Base-by-base conservation (phyloP, 331 rosid species). In the Quercus tomentella region DNA sequence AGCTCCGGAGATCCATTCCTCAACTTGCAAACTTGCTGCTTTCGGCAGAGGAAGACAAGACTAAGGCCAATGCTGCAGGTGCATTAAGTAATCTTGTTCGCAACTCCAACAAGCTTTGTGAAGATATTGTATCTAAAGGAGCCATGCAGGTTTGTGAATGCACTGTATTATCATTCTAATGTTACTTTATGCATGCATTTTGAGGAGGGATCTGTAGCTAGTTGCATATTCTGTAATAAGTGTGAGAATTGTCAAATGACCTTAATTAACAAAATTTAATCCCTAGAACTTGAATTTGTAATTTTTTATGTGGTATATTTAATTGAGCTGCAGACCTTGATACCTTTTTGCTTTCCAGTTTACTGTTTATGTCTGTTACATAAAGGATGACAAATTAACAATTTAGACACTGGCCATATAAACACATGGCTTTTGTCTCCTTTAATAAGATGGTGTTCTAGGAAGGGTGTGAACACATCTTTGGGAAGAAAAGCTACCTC, bases 11-110 rank as follows among this genome's bases (percentile, higher is more conserved):
- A 80, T 93, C 99, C 10, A 93, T 95, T 77, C 99, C 99, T 84
- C 92, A 89, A 20, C 85, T 93, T 75, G 93, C 91, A 63, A 89
- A 89, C 76, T 82, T 93, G 83, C 76, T 95, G 85, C 88, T 88
- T 82, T 89, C 88, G 43, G 79, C 92, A 2, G 97, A 95, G 81
- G 99, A 95, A 72, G 96, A 95, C 86, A 95, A 95, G 87, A 95
- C 99, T 1, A 95, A 93, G 85, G 97, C 97, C 77, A 95, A 95
- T 90, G 99, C 99, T 12, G 99, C 98, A 7, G 99, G 99, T 74
- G 99, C 99, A 68, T 89, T 95, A 60, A 95, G 98, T 87, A 93
- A 95, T 89, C 94, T 95, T 75, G 90, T 93, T 83, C 98, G 99
- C 79, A 91, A 95, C 89, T 93, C 98, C 80, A 87, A 82, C 77